Base-by-base conservation (phyloP, 2,329 filamentous ascomycete genomes). In the Dryadomyces quercus-mongolicae region DNA sequence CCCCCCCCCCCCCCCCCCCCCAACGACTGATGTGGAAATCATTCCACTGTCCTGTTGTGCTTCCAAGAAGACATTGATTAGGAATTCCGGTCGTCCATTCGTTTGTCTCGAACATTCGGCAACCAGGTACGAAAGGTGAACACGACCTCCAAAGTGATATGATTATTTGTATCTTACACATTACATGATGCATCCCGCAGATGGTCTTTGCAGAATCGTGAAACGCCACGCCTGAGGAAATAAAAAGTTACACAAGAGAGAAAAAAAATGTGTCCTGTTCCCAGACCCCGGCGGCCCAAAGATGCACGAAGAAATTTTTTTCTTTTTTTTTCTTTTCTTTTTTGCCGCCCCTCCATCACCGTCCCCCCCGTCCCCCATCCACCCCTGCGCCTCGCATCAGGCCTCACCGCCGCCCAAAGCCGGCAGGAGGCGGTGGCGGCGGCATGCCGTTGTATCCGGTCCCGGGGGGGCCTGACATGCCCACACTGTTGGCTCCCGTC, bases 401-500 rank as follows among this genome's bases (percentile, higher is more conserved):
- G n/a, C 20, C 7, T 51, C 51, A 65, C 53, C 64, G 60, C 53
- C 63, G 60, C 5, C 45, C 60, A 52, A 63, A 65, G 6, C 64
- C 62, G 36, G 58, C 57, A 5, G 64, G 61, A 9, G 63, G 60
- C 18, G 53, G 53, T 4, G 58, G 58, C 20, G 56, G 57, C 34
- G 56, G 56, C 58, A 59, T 60, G 18, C 53, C 52, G 44, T 55
- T 56, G 44, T 53, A 52, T 43, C 54, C 43, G 10, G 38, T n/a
- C 2, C 38, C 43, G 18, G 56, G 54, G 13, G 20, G 21, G 6
- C 52, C 40, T 3, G 42, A 18, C 25, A 64, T 62, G 22, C 64
- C 60, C 5, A 60, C 61, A 9, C 66, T 66, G 13, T 66, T 67
- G 36, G 70, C 64, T 42, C 68, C 70, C 2, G 65, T 61, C 7